Base-by-base conservation (phyloP, 306 rosid species). In the Casuarina glauca region DNA sequence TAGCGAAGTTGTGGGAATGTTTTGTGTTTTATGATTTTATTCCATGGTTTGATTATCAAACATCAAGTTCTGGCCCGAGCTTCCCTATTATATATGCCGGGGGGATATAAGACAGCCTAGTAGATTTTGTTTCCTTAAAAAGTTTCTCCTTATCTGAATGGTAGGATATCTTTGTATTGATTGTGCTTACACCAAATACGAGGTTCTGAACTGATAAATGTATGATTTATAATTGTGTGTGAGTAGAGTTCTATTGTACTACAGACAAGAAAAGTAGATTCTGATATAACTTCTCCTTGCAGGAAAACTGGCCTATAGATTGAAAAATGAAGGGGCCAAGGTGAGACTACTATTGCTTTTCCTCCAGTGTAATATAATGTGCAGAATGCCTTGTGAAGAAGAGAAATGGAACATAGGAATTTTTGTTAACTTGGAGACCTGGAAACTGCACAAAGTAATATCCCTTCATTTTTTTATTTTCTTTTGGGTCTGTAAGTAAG, bases 231-330 rank as follows among this genome's bases (percentile, higher is more conserved):
- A 2, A 3, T 51, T 11, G 13, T 51, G 9, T 58, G 9, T 9
- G 17, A 6, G 13, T 6, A 10, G 16, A 66, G 20, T 66, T 66
- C 6, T 32, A 41, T 17, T 6, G 1, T 66, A 17, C 69, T 38
- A 19, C 73, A 71, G 58, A 70, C 81, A 82, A 66, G 74, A 84
- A 49, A 54, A 67, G 69, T 49, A 70, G 55, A 6, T 79, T 81
- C 69, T 80, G 79, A 85, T 85, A 2, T 61, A 76, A 69, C 72
- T 83, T 75, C 78, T 58, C 53, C 72, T 70, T 86, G 88, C 91
- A 95, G 99, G 97, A 84, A 95, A 95, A 84, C 89, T 93, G 89
- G 99, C 99, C 69, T 81, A 89, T 79, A 91, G 94, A 82, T 82
- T 95, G 85, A 95, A 93, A 88, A 92, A 86, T 38, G 99, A 85